phyloP scores from a whole-genome alignment of 2,329 filamentous ascomycete genomes.

The Monosporascus ibericus region DNA sequence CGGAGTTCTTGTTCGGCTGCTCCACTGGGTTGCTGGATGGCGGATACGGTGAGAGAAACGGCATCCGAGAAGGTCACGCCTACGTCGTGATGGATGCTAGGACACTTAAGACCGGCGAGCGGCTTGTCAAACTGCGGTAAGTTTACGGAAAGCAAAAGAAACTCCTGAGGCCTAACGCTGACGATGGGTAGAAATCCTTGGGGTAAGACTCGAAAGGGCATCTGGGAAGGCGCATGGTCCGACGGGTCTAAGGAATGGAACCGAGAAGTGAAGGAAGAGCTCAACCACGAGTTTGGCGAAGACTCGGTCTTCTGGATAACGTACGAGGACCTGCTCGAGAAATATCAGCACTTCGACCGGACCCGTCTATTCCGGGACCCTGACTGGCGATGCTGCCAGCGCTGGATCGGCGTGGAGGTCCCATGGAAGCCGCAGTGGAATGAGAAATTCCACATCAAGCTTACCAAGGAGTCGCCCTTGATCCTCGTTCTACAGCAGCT shows the following conservation, averaged over 20 bases:
- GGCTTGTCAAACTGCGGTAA: constrained; percentile 49
- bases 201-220: constrained; percentile 50
- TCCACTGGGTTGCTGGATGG: constrained; percentile 57
- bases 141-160: not conserved
- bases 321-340: constrained; percentile 56
- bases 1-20: constrained; percentile 74
- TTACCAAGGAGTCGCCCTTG: constrained; percentile 50
- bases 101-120: constrained; percentile 43
- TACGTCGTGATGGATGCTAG: constrained; percentile 57
- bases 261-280: constrained; percentile 48
- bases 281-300: constrained; percentile 53
- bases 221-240: constrained; percentile 55
- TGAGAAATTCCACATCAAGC: constrained; percentile 53
- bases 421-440: constrained; percentile 58
- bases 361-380: constrained; percentile 55
- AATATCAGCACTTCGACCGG: constrained; percentile 56
- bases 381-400: constrained; percentile 52
- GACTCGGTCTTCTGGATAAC: constrained; percentile 61
- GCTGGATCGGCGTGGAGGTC: constrained; percentile 57
- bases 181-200: constrained; percentile 44
- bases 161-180: constrained; percentile 1
- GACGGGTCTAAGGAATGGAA: constrained; percentile 59
- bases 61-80: constrained; percentile 53
- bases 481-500: constrained; percentile 57
- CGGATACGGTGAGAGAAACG: constrained; percentile 54